Evolutionary conservation across 2,329 filamentous ascomycete species (phyloP).

Genomic region (Trichoderma sp.): DNA sequence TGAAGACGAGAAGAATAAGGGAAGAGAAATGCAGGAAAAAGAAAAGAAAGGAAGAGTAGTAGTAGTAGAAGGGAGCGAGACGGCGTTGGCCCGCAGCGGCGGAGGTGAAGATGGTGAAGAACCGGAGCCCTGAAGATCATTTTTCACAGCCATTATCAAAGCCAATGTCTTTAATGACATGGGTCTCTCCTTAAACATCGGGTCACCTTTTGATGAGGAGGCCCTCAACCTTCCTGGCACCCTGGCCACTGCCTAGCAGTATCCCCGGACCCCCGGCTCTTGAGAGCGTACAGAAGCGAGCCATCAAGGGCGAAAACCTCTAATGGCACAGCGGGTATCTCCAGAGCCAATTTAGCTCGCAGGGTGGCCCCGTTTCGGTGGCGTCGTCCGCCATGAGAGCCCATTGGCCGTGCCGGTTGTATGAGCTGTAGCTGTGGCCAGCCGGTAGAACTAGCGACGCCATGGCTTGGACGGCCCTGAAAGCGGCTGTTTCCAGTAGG

Average conservation of each 20-base stretch:
- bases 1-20: not conserved
- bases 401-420: conserved; percentile 15
- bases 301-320: conserved; percentile 15
- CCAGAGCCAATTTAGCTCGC: conserved; percentile 23
- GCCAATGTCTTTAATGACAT: conserved; percentile 15
- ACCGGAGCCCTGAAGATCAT: conserved; percentile 22
- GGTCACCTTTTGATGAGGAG: conserved; percentile 24
- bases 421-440: not conserved
- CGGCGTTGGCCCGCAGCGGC: not conserved
- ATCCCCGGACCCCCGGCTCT: conserved; percentile 17
- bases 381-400: conserved; percentile 14
- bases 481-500: not conserved
- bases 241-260: conserved; percentile 9
- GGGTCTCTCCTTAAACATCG: conserved; percentile 25
- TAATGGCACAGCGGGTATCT: conserved; percentile 25
- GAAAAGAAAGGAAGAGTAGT: not conserved
- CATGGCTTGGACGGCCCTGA: not conserved
- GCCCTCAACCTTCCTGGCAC: not conserved
- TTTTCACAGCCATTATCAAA: not conserved
- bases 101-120: conserved; percentile 16
- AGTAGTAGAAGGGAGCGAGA: not conserved
- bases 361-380: conserved; percentile 12
- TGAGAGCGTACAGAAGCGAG: conserved; percentile 7
- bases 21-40: not conserved
- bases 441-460: conserved; percentile 1